phyloP scores from a whole-genome alignment of 345 rosid species.

The Eucalyptus coolabah region DNA sequence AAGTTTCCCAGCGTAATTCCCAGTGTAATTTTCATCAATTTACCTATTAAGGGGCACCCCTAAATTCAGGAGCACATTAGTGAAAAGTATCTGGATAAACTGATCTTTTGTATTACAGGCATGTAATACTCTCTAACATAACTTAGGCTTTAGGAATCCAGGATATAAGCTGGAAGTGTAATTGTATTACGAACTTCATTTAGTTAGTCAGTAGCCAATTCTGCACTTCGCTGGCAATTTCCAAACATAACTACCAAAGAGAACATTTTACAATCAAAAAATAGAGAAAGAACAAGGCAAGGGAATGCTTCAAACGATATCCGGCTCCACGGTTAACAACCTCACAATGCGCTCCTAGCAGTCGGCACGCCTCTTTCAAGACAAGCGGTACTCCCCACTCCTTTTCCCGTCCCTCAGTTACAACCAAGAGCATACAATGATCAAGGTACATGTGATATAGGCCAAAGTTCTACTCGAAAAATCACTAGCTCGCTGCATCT shows the following conservation, averaged over 20 bases:
- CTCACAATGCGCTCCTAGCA: not conserved
- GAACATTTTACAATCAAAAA: not conserved
- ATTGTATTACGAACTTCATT: not conserved
- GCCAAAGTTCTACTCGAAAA: not conserved
- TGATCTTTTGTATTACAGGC: not conserved
- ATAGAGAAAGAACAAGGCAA: not conserved
- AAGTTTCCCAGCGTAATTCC: not conserved
- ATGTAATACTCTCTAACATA: not conserved
- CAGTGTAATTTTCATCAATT: not conserved
- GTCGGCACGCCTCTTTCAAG: not conserved
- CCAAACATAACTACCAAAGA: not conserved
- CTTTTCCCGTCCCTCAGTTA: not conserved
- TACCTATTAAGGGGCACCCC: not conserved
- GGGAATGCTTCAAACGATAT: not conserved
- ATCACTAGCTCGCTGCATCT: not conserved
- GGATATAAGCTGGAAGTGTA: not conserved
- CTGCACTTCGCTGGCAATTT: not conserved
- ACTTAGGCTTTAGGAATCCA: not conserved
- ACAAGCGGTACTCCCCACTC: not conserved
- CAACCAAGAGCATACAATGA: not conserved
- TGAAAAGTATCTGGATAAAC: not conserved
- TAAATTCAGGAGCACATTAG: not conserved
- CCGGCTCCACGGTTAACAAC: not conserved
- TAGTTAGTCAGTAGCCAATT: not conserved
- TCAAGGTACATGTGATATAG: not conserved